Evolutionary conservation across 148 eudicot species (phyloP).

Genomic region (Persicaria tinctoria): DNA sequence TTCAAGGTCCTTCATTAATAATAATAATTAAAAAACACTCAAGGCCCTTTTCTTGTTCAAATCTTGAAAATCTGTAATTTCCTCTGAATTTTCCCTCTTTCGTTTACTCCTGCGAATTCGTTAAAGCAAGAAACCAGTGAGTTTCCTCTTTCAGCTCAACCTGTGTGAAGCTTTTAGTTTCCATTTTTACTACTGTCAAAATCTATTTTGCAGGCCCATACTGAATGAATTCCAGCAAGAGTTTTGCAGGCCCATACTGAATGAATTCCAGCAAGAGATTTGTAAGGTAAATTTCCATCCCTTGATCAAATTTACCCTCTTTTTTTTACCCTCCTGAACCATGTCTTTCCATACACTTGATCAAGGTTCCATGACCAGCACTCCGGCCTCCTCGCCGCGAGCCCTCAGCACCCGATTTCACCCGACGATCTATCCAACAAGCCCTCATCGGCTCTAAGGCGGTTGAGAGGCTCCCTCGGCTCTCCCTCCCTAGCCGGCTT

Average conservation of each 20-base stretch:
- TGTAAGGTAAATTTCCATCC: background rate
- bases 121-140: background rate
- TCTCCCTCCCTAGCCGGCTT: background rate
- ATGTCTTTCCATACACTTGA: background rate
- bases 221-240: background rate
- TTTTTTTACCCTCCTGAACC: background rate
- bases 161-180: background rate
- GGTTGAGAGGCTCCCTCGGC: conserved; percentile 11
- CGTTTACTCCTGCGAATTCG: background rate
- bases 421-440: background rate
- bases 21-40: background rate
- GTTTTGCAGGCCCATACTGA: background rate
- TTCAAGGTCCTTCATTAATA: too few species aligned
- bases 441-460: background rate
- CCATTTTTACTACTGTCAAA: background rate
- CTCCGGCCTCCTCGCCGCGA: conserved; percentile 2
- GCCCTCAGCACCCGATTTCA: background rate
- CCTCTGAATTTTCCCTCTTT: background rate
- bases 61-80: background rate
- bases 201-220: too few species aligned
- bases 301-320: background rate
- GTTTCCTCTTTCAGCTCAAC: background rate
- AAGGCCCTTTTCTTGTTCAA: background rate
- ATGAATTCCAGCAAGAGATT: conserved; percentile 3
- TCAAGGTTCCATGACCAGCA: conserved; percentile 3